Evolutionary conservation across 2,329 filamentous ascomycete genomes (phyloP).

Genomic region (Colletotrichum ledebouriae): DNA sequence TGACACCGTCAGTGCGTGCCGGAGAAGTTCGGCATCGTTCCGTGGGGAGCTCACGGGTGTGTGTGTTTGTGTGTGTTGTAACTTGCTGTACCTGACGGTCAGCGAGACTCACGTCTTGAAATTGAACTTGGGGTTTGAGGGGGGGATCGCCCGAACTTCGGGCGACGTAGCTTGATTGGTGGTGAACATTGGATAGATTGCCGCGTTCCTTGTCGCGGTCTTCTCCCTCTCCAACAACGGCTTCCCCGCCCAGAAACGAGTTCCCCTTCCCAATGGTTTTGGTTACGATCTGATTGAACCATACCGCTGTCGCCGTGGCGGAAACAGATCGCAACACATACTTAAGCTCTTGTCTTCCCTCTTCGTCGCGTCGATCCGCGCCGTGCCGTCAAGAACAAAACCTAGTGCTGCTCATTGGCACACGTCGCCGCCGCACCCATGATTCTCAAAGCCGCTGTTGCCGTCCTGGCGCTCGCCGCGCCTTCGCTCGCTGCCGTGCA

Average conservation of each 20-base stretch:
- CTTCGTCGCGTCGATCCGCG: too few species aligned
- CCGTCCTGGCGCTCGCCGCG: constrained; percentile 7
- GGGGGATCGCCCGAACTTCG: background rate
- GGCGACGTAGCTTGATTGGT: background rate
- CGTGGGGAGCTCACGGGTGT: too few species aligned
- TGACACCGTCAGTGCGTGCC: too few species aligned
- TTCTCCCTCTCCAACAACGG: background rate
- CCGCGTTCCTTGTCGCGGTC: background rate
- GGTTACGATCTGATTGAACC: background rate
- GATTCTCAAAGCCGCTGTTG: background rate
- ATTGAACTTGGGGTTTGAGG: too few species aligned
- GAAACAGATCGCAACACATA: too few species aligned
- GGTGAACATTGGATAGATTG: constrained; percentile 1
- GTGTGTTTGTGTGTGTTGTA: too few species aligned
- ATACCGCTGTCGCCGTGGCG: background rate
- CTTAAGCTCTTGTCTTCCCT: too few species aligned
- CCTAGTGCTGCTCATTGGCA: background rate
- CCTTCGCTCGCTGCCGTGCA: background rate
- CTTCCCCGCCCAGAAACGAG: constrained; percentile 1
- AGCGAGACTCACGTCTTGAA: background rate
- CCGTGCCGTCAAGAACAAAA: too few species aligned
- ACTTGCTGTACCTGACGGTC: too few species aligned
- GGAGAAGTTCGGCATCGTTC: too few species aligned
- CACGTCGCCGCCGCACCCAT: background rate
- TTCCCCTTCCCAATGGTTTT: background rate